Percentiles rank a stretch among this genome's conserved stretches.
Evolutionary conservation across 192 early-diverging fungal genomes (phyloP).

Genomic region (Gaertneriomyces sp.): DNA sequence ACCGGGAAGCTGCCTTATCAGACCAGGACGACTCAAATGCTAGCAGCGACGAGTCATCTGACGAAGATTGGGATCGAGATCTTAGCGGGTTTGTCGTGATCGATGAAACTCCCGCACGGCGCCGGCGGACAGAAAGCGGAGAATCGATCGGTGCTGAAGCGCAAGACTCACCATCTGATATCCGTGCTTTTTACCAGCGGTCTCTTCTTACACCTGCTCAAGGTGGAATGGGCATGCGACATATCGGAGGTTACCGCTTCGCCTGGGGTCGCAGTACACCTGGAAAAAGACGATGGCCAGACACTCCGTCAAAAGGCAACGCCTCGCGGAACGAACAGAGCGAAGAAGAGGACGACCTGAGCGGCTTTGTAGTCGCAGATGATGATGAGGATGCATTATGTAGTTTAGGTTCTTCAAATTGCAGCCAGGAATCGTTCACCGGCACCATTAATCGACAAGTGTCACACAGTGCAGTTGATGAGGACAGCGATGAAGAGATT

Average conservation of each 20-base stretch:
- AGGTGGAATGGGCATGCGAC: constrained; percentile 16
- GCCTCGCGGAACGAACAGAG: not conserved
- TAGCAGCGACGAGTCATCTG: constrained; percentile 13
- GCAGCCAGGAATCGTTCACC: too few species aligned
- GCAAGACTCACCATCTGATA: constrained; percentile 1
- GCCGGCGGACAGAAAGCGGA: not conserved
- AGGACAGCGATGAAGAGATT: too few species aligned
- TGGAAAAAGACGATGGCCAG: not conserved
- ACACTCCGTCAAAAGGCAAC: too few species aligned
- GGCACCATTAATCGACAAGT: too few species aligned
- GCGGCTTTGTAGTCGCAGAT: constrained; percentile 48
- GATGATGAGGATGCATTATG: constrained; percentile 16
- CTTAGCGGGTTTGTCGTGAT: constrained; percentile 34
- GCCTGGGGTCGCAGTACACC: constrained; percentile 20
- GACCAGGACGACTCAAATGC: not conserved
- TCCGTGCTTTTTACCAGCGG: constrained; percentile 25
- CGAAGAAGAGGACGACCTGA: constrained; percentile 26
- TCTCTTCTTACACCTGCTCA: constrained; percentile 26
- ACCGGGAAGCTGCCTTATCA: constrained; percentile 11
- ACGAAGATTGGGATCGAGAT: constrained; percentile 23
- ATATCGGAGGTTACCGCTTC: constrained; percentile 11
- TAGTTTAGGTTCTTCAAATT: too few species aligned
- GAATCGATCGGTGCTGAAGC: constrained; percentile 2
- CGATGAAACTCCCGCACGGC: constrained; percentile 8
- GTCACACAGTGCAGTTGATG: too few species aligned